Evolutionary conservation across 805 yeast species (phyloP), one percentile per base, ranked within the genome.

Genomic region (Gaillardinia entomophila): DNA sequence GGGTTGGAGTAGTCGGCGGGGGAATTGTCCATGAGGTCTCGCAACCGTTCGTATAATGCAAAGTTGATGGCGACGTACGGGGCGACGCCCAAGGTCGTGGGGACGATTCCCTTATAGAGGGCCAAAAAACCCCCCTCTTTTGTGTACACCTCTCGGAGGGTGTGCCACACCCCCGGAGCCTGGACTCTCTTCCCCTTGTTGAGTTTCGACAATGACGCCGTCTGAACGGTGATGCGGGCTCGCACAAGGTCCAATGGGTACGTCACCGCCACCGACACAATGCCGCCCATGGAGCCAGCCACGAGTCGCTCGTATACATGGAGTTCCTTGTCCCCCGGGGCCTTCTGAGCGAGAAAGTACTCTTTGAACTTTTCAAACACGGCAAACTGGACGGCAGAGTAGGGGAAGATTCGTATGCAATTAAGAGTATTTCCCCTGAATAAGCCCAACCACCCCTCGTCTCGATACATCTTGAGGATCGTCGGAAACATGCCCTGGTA

Each of bases 31-130:
- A 72, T 60, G 33, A 63, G 50, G 37, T 81, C 92, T 40, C 88
- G 76, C 42, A 88, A 51, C 39, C 74, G 77, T 51, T 92, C 97
- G 63, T 89, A 90, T 28, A 87, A 77, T 2, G 96, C 82, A 53
- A 90, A 90, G 58, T 89, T 90, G 32, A 90, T 73, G 3, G 96
- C 96, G 20, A 87, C 96, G 51, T 89, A 92, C 1, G 97, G 97
- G 1, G 96, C 97, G 14, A 92, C 96, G 2, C 97, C 97, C 36
- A 85, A 60, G 1, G 89, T 77, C 0, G 97, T 90, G n/a, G 97
- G 96, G 40, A 80, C 65, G 10, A 89, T 66, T 3, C 98, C 98
- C 32, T 89, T 68, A 53, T 85, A 90, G 12, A 90, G 63, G 0
- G 88, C 95, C 2, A 51, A 39, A 6, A 86, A 16, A 0, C 96